Conservation (phyloP, 345 rosid species). For the Eucalyptus globulus region DNA sequence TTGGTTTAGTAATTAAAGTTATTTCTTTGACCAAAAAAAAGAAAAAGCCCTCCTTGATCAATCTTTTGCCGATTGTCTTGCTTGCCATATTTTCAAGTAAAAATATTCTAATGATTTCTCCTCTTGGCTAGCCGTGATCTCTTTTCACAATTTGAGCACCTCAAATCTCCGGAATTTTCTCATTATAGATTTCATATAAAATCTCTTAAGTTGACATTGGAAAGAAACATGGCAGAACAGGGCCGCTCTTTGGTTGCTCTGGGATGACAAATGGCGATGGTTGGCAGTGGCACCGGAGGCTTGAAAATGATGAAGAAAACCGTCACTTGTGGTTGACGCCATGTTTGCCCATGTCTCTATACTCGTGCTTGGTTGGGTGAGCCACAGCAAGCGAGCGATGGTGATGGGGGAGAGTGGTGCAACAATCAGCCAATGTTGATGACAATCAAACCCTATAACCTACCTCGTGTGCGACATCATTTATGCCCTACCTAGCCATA, state of each 20-base stretch:
- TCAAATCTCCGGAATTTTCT: neutral
- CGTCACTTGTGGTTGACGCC: neutral
- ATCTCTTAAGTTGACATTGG: neutral
- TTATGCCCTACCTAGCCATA: neutral
- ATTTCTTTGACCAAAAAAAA: no score
- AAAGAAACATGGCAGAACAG: neutral
- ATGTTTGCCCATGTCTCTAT: no score
- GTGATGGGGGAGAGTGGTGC: neutral
- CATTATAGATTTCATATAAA: neutral
- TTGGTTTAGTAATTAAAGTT: no score
- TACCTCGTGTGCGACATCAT: neutral
- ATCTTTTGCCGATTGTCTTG: neutral
- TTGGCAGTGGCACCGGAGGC: neutral
- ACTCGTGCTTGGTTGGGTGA: neutral
- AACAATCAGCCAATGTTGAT: neutral
- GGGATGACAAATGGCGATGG: neutral
- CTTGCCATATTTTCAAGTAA: neutral
- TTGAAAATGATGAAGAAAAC: neutral
- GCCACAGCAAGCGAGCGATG: neutral
- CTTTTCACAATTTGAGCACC: no score
- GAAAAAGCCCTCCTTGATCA: no score
- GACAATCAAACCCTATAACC: neutral
- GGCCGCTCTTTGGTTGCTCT: neutral
- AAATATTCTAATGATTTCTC: neutral
- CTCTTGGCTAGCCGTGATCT: neutral